Evolutionary conservation across 441 rosid species (phyloP), one percentile per base, ranked within the genome.

Genomic region (Aquilaria agallochum): DNA sequence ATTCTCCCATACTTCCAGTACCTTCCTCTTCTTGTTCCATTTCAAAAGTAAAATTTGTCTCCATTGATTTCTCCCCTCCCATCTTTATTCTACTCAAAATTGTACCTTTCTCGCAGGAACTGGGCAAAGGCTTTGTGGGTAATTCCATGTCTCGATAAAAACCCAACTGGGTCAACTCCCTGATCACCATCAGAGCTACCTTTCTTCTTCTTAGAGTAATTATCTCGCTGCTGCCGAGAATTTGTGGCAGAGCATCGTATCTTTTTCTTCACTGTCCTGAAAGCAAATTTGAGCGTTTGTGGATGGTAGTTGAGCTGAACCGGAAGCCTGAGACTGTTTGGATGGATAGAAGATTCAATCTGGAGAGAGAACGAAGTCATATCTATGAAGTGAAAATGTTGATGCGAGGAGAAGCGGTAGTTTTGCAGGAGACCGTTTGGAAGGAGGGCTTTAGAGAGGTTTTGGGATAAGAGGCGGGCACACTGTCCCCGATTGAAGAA

Each of bases 51-150:
- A 20, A 20, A 20, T 20, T 20, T 20, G 27, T 20, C 27, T 20
- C 27, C 27, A 20, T 20, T 20, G 27, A 20, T 20, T 20, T 20
- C 27, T 20, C 27, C 27, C 27, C 5, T 36, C 42, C 42, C 5
- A 36, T 36, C 7, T 8, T 8, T 36, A 36, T 36, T 36, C 36
- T 31, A 50, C 46, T 47, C 45, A 67, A 68, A 57, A 8, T 47
- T 9, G 33, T 52, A 95, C 99, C 99, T 91, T 79, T 91, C 99
- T 11, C 97, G 92, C 58, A 91, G 96, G 80, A 86, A 95, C 71
- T 86, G 89, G 68, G 92, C 88, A 64, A 89, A 88, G 61, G 76
- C 76, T 68, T 86, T 91, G 58, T 95, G 97, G 62, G 89, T 66
- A 71, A 95, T 72, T 69, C 88, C 92, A 31, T 77, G 78, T 79